phyloP scores from a whole-genome alignment of 2,329 filamentous ascomycete genomes.

The Colletotrichum lini region DNA sequence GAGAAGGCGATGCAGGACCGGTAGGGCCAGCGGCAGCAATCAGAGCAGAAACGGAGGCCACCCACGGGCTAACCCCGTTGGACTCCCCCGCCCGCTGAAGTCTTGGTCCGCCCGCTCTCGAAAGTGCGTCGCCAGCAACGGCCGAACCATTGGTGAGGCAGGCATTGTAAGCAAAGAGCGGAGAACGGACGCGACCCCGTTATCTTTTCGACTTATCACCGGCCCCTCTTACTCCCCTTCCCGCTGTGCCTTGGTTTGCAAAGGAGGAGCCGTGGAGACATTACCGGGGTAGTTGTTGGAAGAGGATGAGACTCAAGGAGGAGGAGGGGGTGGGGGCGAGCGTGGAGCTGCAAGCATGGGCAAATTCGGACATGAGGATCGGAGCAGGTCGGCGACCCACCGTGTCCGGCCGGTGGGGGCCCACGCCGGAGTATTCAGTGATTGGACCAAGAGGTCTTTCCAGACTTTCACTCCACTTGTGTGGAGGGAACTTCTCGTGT shows the following conservation, averaged over 20 bases:
- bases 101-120: constrained; percentile 29
- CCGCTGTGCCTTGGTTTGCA: constrained; percentile 29
- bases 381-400: constrained; percentile 39
- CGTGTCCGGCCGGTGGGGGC: constrained; percentile 17
- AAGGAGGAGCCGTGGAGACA: constrained; percentile 28
- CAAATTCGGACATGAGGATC: constrained; percentile 37
- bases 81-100: constrained; percentile 16
- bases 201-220: constrained; percentile 22
- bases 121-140: constrained; percentile 6
- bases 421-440: constrained; percentile 5
- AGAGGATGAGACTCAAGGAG: constrained; percentile 8
- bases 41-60: constrained; percentile 16
- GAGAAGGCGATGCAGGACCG: constrained; percentile 16
- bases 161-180: constrained; percentile 37
- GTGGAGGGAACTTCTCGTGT: constrained; percentile 25
- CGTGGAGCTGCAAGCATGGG: constrained; percentile 32
- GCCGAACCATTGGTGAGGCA: constrained; percentile 33
- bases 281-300: constrained; percentile 2
- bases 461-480: constrained; percentile 20
- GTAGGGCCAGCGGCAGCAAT: constrained; percentile 1
- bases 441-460: constrained; percentile 17
- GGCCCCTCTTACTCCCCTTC: constrained; percentile 1
- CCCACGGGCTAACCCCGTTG: constrained; percentile 13
- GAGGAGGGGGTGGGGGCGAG: neutral
- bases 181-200: constrained; percentile 28